These are phyloP conservation scores for Sporisorium iseilematis-ciliati DNA, from an alignment of 1,284 basidiomycete genomes.

Conservation along the genomic window DNA sequence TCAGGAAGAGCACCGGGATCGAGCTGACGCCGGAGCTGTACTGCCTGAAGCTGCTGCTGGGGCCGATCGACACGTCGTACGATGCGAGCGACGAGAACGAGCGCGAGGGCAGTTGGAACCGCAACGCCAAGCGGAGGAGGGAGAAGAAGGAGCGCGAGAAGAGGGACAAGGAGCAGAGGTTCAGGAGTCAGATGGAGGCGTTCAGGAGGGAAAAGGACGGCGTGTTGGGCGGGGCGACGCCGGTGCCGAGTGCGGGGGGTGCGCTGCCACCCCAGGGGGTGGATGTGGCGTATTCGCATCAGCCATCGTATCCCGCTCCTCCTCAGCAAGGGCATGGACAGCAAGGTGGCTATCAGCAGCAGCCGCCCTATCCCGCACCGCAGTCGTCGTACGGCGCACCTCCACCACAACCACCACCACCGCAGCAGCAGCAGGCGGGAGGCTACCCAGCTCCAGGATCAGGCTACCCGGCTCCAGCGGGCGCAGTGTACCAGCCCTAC, in stretches of 20 bases:
- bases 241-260: constrained; percentile 45
- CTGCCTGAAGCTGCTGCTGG: constrained; percentile 58
- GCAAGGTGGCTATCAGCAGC: constrained; percentile 22
- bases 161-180: constrained; percentile 25
- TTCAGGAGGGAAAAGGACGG: constrained; percentile 34
- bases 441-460: constrained; percentile 19
- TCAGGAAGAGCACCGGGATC: constrained; percentile 48
- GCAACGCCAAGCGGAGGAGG: constrained; percentile 15
- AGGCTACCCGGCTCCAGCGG: constrained; percentile 5
- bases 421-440: background rate
- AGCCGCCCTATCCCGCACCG: constrained; percentile 13
- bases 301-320: constrained; percentile 27
- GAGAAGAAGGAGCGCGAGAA: constrained; percentile 36
- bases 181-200: constrained; percentile 16
- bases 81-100: constrained; percentile 57
- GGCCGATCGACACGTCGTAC: constrained; percentile 58
- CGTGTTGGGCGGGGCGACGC: constrained; percentile 15
- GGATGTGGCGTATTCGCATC: constrained; percentile 31
- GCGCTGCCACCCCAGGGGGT: constrained; percentile 26
- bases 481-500: constrained; percentile 19
- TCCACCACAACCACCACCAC: too few relatives aligned
- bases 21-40: constrained; percentile 60
- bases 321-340: constrained; percentile 24
- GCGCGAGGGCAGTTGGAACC: constrained; percentile 6
- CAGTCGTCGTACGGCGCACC: constrained; percentile 15